A percentile compares a stretch with the other conserved stretches of the same genome.
phyloP scores from a whole-genome alignment of 495 filamentous ascomycete species.

The Venustampulla echinocandica region DNA sequence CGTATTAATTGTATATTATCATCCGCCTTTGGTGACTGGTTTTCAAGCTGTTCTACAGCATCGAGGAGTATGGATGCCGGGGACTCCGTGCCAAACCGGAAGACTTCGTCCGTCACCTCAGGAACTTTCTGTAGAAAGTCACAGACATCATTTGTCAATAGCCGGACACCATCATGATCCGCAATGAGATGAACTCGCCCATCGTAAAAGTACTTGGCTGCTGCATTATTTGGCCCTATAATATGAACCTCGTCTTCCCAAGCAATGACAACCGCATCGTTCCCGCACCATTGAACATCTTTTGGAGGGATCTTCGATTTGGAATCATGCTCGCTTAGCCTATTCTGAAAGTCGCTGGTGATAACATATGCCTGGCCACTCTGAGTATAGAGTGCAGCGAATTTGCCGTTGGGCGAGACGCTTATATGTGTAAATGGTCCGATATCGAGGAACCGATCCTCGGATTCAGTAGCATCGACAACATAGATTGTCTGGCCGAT shows the following conservation, averaged over 20 bases:
- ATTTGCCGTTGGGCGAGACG: conserved; percentile 84
- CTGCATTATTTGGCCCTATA: conserved; percentile 72
- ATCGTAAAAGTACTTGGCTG: conserved; percentile 83
- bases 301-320: conserved; percentile 76
- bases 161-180: conserved; percentile 81
- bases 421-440: conserved; percentile 86
- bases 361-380: conserved; percentile 89
- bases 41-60: conserved; percentile 83
- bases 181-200: conserved; percentile 80
- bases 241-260: conserved; percentile 99
- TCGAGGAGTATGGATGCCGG: conserved; percentile 87
- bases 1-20: conserved; percentile 94
- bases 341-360: conserved; percentile 85
- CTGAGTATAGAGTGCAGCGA: conserved; percentile 75
- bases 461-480: conserved; percentile 78
- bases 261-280: conserved; percentile 85
- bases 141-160: conserved; percentile 85
- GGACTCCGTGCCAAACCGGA: conserved; percentile 75
- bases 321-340: conserved; percentile 86
- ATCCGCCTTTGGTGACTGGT: conserved; percentile 91
- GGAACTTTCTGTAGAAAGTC: conserved; percentile 94
- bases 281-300: conserved; percentile 91
- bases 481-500: conserved; percentile 78
- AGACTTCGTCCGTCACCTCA: conserved; percentile 80
- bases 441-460: conserved; percentile 81